Evolutionary conservation across 345 rosid genomes (phyloP).

Genomic region (Arabidopsis thaliana): DNA sequence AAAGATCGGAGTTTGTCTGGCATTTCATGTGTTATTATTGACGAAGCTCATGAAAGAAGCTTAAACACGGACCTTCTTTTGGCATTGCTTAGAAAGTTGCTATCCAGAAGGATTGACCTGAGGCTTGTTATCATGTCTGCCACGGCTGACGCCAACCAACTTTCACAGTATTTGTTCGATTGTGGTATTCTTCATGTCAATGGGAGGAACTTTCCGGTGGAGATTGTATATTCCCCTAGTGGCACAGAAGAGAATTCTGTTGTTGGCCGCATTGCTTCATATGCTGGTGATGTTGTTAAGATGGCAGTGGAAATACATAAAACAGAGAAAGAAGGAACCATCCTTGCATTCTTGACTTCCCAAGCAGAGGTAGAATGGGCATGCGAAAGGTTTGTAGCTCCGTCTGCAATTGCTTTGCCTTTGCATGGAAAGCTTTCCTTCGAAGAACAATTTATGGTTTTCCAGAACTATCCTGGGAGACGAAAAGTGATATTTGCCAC

Average conservation of each 20-base stretch:
- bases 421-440: constrained; percentile 84
- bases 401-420: constrained; percentile 67
- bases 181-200: constrained; percentile 59
- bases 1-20: constrained; percentile 69
- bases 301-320: constrained; percentile 61
- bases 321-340: constrained; percentile 72
- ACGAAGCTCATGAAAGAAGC: constrained; percentile 98
- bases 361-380: constrained; percentile 96
- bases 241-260: constrained; percentile 47
- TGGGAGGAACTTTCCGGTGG: constrained; percentile 87
- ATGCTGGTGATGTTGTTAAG: constrained; percentile 67
- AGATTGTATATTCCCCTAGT: constrained; percentile 65
- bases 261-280: constrained; percentile 57
- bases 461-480: constrained; percentile 62
- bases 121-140: constrained; percentile 96
- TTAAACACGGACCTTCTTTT: constrained; percentile 89
- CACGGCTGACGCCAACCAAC: constrained; percentile 82
- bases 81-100: constrained; percentile 71
- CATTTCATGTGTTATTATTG: constrained; percentile 79
- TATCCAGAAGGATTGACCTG: constrained; percentile 58
- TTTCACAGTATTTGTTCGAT: constrained; percentile 74
- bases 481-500: constrained; percentile 92
- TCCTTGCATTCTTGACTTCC: constrained; percentile 92
- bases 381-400: constrained; percentile 67
- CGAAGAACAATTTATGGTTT: constrained; percentile 74